Percentiles rank a stretch among this genome's conserved stretches.
Conservation (phyloP, 306 rosid genomes). For the Trifolium pratense region DNA sequence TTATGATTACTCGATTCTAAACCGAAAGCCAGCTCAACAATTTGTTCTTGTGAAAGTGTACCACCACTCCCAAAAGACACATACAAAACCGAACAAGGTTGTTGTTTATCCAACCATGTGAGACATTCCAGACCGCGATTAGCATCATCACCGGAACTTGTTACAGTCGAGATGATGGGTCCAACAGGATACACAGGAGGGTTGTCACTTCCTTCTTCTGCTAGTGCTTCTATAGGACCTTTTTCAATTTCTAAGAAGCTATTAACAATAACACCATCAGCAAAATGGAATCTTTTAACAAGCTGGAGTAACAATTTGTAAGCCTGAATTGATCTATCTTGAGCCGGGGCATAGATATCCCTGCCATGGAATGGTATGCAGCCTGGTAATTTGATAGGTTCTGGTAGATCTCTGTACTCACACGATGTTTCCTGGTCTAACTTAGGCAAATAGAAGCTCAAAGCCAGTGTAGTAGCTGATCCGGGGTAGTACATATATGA, state of each 20-base stretch:
- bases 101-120: constrained; percentile 43
- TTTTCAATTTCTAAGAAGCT: constrained; percentile 37
- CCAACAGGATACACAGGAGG: constrained; percentile 36
- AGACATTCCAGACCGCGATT: constrained; percentile 6
- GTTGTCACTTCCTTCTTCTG: not conserved
- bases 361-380: constrained; percentile 26
- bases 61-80: constrained; percentile 49
- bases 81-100: constrained; percentile 40
- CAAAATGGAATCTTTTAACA: not conserved
- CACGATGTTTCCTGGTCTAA: constrained; percentile 38
- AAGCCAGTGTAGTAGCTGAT: constrained; percentile 17
- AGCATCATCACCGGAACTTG: not conserved
- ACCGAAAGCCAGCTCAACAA: constrained; percentile 19
- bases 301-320: not conserved
- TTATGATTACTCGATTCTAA: constrained; percentile 30
- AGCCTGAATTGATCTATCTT: not conserved
- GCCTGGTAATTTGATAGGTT: constrained; percentile 26
- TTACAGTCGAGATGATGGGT: constrained; percentile 7
- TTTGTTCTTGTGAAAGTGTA: constrained; percentile 22
- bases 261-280: constrained; percentile 32
- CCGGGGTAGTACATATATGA: constrained; percentile 8
- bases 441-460: not conserved
- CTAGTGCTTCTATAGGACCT: constrained; percentile 11
- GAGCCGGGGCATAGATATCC: not conserved
- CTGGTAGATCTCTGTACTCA: constrained; percentile 9